Percentiles rank a stretch among this genome's conserved stretches.
These are phyloP conservation scores for Plasmodium blacklocki DNA, from an alignment of 169 alveolate genomes.

Conservation along the genomic window DNA sequence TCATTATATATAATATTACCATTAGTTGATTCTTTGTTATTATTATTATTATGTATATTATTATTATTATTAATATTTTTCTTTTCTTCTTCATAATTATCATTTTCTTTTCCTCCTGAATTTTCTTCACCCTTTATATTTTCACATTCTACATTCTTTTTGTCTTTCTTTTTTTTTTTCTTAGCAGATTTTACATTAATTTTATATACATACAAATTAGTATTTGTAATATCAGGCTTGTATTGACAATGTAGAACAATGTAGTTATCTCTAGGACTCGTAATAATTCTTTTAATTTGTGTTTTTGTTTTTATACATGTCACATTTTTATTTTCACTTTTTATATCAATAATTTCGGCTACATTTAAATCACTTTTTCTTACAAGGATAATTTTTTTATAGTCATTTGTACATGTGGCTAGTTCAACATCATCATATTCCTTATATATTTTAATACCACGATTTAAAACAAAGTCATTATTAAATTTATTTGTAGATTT, in stretches of 20 bases:
- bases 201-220: conserved; percentile 39
- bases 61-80: not conserved
- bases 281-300: conserved; percentile 32
- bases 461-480: conserved; percentile 44
- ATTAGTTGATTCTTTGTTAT: not conserved
- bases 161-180: conserved; percentile 35
- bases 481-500: conserved; percentile 40
- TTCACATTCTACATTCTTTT: not conserved
- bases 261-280: conserved; percentile 50
- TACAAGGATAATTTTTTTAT: conserved; percentile 57
- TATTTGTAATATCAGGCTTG: conserved; percentile 31
- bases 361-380: conserved; percentile 31
- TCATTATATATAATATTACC: conserved; percentile 9
- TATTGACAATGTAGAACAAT: conserved; percentile 63
- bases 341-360: conserved; percentile 58
- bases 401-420: conserved; percentile 58
- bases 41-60: not conserved
- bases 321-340: not conserved
- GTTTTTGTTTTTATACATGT: conserved; percentile 60
- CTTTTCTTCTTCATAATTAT: not conserved
- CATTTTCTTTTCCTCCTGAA: not conserved
- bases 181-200: not conserved
- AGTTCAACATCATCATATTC: conserved; percentile 54
- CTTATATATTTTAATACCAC: conserved; percentile 44
- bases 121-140: not conserved